phyloP scores from a whole-genome alignment of 2,329 filamentous ascomycete species.

The Plenodomus lindquistii region DNA sequence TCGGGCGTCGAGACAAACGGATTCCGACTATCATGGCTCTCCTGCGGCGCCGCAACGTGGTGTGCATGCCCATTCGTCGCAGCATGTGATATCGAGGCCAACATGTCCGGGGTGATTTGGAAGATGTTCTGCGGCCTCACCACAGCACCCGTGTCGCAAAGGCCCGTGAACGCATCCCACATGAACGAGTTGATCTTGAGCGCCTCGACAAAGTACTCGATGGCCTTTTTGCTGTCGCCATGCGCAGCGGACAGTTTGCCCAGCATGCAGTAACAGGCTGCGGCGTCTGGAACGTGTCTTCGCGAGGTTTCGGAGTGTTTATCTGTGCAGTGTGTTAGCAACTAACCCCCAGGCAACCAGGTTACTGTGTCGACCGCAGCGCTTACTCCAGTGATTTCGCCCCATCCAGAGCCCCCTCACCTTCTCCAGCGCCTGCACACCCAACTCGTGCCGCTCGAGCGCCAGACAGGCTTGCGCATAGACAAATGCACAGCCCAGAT shows the following conservation, averaged over 20 bases:
- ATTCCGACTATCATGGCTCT: slow-evolving; percentile 27
- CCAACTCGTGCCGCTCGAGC: slow-evolving; percentile 78
- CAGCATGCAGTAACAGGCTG: slow-evolving; percentile 79
- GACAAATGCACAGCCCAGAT: slow-evolving; percentile 87
- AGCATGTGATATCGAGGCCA: slow-evolving; percentile 50
- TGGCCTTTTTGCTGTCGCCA: slow-evolving; percentile 78
- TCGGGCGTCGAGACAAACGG: slow-evolving; percentile 43
- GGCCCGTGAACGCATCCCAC: slow-evolving; percentile 92
- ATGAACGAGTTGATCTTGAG: slow-evolving; percentile 92
- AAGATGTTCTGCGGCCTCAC: slow-evolving; percentile 87
- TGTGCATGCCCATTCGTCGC: slow-evolving; percentile 25
- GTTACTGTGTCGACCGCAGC: slow-evolving; percentile 1
- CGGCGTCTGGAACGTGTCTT: slow-evolving; percentile 77
- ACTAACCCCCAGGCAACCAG: background rate
- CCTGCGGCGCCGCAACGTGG: slow-evolving; percentile 15
- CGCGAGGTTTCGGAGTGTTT: slow-evolving; percentile 77
- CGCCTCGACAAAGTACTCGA: slow-evolving; percentile 84
- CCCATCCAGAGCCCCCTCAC: slow-evolving; percentile 74
- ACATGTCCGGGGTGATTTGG: slow-evolving; percentile 69
- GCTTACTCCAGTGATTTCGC: slow-evolving; percentile 76
- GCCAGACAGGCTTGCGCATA: slow-evolving; percentile 87
- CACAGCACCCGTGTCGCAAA: slow-evolving; percentile 81
- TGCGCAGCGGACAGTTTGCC: slow-evolving; percentile 86
- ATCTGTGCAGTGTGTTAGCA: slow-evolving; percentile 46
- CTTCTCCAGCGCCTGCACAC: slow-evolving; percentile 82